Conservation (phyloP, 2,329 filamentous ascomycete genomes). For the Fusarium sacchari region DNA sequence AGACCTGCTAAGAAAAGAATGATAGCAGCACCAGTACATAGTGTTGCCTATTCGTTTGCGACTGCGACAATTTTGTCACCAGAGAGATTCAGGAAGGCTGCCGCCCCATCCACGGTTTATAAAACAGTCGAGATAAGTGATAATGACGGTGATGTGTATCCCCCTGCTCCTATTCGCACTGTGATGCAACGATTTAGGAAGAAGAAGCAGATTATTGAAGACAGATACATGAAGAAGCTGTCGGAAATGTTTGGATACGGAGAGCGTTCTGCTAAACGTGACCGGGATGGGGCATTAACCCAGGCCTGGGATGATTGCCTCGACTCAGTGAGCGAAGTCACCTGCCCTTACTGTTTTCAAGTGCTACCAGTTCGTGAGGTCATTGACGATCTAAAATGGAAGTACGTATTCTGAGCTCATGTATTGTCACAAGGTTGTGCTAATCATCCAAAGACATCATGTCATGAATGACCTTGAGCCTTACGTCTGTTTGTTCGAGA, state of each 20-base stretch:
- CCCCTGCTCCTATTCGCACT: not conserved
- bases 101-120: not conserved
- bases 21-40: accelerated
- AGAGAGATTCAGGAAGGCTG: not conserved
- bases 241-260: too few species aligned
- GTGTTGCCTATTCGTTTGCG: accelerated
- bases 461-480: not conserved
- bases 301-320: not conserved
- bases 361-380: not conserved
- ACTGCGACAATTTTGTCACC: not conserved
- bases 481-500: not conserved
- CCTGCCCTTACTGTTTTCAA: not conserved
- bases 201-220: not conserved
- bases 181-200: not conserved
- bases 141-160: accelerated
- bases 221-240: too few species aligned
- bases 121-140: accelerated
- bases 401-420: accelerated
- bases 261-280: too few species aligned
- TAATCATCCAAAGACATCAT: not conserved
- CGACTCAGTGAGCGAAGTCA: not conserved
- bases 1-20: not conserved
- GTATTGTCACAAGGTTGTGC: accelerated
- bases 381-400: not conserved
- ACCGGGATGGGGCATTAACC: not conserved